Conservation (phyloP, 1,284 basidiomycete species). For the Cutaneotrichosporon sp. region DNA sequence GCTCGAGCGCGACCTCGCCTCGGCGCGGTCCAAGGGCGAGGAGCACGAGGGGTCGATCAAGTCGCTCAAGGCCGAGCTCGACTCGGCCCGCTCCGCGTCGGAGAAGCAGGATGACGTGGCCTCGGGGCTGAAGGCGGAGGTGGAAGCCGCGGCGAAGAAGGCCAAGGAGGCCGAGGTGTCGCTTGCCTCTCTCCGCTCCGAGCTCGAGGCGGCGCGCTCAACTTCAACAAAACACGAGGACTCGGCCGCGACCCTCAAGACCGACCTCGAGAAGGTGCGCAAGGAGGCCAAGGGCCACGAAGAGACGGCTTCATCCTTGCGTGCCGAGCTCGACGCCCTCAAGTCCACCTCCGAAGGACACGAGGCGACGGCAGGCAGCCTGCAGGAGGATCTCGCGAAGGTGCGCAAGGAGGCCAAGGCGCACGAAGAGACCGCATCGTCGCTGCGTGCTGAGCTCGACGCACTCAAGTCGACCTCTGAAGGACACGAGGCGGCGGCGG, state of each 20-base stretch:
- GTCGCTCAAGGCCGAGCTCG: conserved; percentile 14
- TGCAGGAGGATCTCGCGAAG: too few relatives aligned
- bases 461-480: too few relatives aligned
- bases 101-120: conserved; percentile 14
- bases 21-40: conserved; percentile 6
- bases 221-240: conserved; percentile 11
- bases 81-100: conserved; percentile 2
- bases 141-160: not conserved
- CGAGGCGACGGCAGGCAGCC: not conserved
- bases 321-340: conserved; percentile 4
- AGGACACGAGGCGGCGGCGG: too few relatives aligned
- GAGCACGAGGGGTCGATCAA: conserved; percentile 9
- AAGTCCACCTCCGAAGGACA: conserved; percentile 5
- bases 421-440: too few relatives aligned
- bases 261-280: conserved; percentile 12
- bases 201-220: conserved; percentile 15
- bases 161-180: not conserved
- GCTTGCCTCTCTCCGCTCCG: conserved; percentile 6
- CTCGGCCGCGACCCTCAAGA: conserved; percentile 1
- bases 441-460: too few relatives aligned
- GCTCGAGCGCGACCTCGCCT: conserved; percentile 7
- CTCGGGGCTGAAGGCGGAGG: conserved; percentile 5
- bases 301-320: conserved; percentile 5
- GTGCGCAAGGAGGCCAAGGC: too few relatives aligned
- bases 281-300: conserved; percentile 9